Percentiles rank a stretch among this genome's conserved stretches.
Evolutionary conservation across 1,284 basidiomycete species (phyloP).

Genomic region (Ustilago shanxiensis): DNA sequence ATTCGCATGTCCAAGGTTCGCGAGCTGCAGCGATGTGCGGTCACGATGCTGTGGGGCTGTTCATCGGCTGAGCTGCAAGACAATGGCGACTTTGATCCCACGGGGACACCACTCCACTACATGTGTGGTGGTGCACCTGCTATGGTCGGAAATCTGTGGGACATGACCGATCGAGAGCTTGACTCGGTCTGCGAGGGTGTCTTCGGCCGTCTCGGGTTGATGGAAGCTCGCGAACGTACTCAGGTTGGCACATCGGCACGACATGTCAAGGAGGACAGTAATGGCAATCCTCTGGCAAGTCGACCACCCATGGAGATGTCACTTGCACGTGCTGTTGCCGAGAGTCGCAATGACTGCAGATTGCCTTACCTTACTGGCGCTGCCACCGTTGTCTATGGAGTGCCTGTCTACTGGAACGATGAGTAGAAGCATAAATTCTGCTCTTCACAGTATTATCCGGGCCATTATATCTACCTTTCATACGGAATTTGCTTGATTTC

Average conservation of each 20-base stretch:
- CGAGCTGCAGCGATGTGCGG: constrained; percentile 84
- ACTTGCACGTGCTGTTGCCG: constrained; percentile 82
- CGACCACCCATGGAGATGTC: constrained; percentile 71
- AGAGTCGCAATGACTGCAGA: constrained; percentile 84
- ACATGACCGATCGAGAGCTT: constrained; percentile 96
- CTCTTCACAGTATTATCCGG: too few species aligned
- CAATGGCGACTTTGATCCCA: constrained; percentile 91
- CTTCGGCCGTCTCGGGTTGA: constrained; percentile 80
- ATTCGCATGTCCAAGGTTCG: constrained; percentile 82
- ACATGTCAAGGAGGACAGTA: constrained; percentile 29
- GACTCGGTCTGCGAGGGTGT: constrained; percentile 90
- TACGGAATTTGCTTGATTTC: too few species aligned
- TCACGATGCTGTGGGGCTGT: constrained; percentile 98
- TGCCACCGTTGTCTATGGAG: constrained; percentile 92
- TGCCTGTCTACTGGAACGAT: constrained; percentile 75
- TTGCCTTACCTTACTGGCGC: constrained; percentile 95
- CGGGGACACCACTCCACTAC: constrained; percentile 92
- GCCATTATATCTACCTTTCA: too few species aligned
- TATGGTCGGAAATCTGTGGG: constrained; percentile 94
- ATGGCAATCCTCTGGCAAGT: constrained; percentile 20
- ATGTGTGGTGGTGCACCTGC: constrained; percentile 95
- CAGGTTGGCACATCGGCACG: constrained; percentile 31
- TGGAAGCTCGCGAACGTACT: constrained; percentile 56
- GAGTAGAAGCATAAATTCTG: constrained; percentile 1
- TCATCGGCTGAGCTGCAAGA: constrained; percentile 89